Base-by-base conservation (phyloP, 1,284 basidiomycete genomes). In the Wolfiporia cocos region DNA sequence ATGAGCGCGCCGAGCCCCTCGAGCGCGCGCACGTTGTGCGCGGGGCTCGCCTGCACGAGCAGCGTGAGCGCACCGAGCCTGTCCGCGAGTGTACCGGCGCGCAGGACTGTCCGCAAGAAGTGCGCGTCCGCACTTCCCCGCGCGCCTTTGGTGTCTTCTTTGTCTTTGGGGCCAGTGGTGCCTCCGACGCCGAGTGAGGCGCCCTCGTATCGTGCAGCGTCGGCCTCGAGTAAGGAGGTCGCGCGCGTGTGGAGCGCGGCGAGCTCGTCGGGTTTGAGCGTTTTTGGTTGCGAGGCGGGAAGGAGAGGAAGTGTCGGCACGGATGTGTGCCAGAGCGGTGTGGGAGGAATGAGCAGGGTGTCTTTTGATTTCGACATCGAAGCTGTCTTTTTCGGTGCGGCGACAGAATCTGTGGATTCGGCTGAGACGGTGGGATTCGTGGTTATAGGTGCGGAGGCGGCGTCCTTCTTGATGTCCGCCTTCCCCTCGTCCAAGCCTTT, bases 31-130 rank as follows among this genome's bases (percentile, higher is more conserved):
- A 81, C 77, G 51, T 95, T 95, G 60, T 98, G 93, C 29, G 96
- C 54, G 0, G 96, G 95, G 39, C 88, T 91, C 46, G 86, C 87
- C 60, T 96, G 91, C 14, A 94, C 86, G 37, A 98, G 74, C 22
- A 99, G 70, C 4, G 93, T 92, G 39, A 99, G 71, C 0, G 96
- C 96, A 44, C 91, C 92, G 1, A 99, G 82, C 48, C 92, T 77
- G 63, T 99, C 96, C 19, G 91, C 92, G 17, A 97, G 78, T 1
- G 96, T 99, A 51, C 93, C 94, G 36, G 81, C 82, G 22, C 81
- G 72, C 18, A 95, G 78, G 41, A 97, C 86, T 51, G 88, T 87
- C 39, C 82, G 73, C 41, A 96, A 73, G 67, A 97, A 97, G 4
- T 71, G 73, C 6, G 77, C 73, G 60, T 96, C 92, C 0, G 89